Base-by-base conservation (phyloP, 139 green algal species). In the Chlorella sp. region DNA sequence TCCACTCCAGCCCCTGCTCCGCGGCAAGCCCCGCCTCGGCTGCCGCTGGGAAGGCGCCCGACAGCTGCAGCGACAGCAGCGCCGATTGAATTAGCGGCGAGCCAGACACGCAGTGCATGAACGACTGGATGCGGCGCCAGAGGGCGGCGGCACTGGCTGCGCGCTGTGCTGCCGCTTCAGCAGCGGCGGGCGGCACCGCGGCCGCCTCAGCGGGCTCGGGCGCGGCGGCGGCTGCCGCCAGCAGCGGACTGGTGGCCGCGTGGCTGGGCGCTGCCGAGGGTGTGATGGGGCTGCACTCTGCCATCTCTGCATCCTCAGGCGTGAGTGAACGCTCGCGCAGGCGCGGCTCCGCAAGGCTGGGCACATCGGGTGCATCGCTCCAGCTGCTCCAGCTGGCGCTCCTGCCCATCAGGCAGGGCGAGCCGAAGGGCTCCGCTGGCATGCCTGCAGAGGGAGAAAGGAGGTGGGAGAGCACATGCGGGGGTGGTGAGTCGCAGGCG, bases 221-320 rank as follows among this genome's bases (percentile, higher is more conserved):
- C 23, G 21, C 0, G 6, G 16, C 55, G 26, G 36, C 36, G 4
- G n/a, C 11, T 30, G 30, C 15, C n/a, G n/a, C 18, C 73, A 15
- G n/a, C 30, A 34, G 47, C 30, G 73, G 73, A 1, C 25, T 80
- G n/a, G 6, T 9, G 30, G 73, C 38, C 0, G 76, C 76, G 16
- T 62, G 57, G 60, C 9, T 38, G 76, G 76, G 34, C 0, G 38
- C 57, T 17, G 60, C 76, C 1, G 76, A 4, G 26, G 76, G 76
- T 7, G 76, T 82, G 76, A 82, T 60, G 57, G 76, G 76, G 26
- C 71, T 57, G 23, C 32, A 44, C 32, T 56, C 28, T 15, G 30
- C 91, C 21, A 96, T 96, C 68, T 91, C 26, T 26, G 70, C 39
- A 36, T 78, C 70, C 26, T 38, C 70, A 13, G 70, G 70, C 1